These are phyloP conservation scores for Plenodomus biglobosus DNA, from an alignment of 2,329 filamentous ascomycete species.

Conservation along the genomic window DNA sequence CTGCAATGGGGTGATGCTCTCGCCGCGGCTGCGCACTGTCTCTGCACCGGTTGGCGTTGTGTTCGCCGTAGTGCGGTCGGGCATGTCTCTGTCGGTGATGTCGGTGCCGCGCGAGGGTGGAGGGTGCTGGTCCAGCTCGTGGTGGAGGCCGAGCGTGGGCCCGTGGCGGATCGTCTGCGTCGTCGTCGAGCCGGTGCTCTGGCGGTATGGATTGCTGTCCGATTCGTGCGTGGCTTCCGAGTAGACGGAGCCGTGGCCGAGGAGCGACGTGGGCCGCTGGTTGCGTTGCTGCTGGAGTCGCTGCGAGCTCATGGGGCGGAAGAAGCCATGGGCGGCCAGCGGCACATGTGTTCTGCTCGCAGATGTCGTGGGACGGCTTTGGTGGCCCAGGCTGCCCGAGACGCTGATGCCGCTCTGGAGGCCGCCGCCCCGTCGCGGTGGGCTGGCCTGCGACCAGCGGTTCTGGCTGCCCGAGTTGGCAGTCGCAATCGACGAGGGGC, in stretches of 20 bases:
- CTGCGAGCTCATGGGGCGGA: constrained; percentile 94
- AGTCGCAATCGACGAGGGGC: constrained; percentile 48
- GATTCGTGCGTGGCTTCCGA: constrained; percentile 34
- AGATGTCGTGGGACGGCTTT: constrained; percentile 61
- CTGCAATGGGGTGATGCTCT: constrained; percentile 78
- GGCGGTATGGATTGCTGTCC: constrained; percentile 40
- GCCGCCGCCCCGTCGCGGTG: constrained; percentile 57
- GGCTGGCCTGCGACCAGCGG: constrained; percentile 57
- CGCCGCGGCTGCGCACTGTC: constrained; percentile 66
- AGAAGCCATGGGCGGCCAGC: constrained; percentile 87
- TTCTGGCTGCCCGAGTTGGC: constrained; percentile 45
- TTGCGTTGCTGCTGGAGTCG: constrained; percentile 87
- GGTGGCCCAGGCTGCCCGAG: constrained; percentile 48
- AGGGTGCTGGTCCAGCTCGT: constrained; percentile 44
- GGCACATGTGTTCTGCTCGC: constrained; percentile 86
- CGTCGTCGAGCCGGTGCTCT: constrained; percentile 42
- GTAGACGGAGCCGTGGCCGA: constrained; percentile 39
- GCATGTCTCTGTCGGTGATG: constrained; percentile 71
- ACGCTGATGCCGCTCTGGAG: constrained; percentile 37
- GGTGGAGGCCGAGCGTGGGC: constrained; percentile 36
- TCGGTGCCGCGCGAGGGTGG: constrained; percentile 77
- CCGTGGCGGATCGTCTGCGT: constrained; percentile 31
- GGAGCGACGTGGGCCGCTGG: constrained; percentile 51
- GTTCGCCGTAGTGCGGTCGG: constrained; percentile 71
- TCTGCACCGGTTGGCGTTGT: constrained; percentile 67